Conservation (phyloP, 805 yeast species). For the Candida peoriensis region DNA sequence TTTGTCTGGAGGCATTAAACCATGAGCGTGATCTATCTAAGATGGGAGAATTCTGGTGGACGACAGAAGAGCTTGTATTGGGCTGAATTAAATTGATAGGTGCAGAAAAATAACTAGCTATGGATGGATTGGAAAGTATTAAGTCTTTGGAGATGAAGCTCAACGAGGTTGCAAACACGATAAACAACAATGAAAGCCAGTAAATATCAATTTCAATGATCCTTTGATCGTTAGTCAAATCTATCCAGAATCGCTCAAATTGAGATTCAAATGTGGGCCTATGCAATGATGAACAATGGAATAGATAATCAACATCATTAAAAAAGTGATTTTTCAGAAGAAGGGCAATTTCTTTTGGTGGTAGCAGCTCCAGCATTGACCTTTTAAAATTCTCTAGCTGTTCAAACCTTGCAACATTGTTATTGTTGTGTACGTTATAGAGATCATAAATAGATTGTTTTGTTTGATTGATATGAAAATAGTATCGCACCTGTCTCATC, state of each 20-base stretch:
- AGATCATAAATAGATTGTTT: background rate
- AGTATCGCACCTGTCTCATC: slow-evolving; percentile 6
- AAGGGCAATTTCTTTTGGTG: slow-evolving; percentile 7
- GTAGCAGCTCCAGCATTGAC: slow-evolving; percentile 9
- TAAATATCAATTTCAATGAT: slow-evolving; percentile 8
- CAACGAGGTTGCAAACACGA: slow-evolving; percentile 10
- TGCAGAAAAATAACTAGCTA: slow-evolving; percentile 3
- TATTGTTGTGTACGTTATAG: slow-evolving; percentile 1
- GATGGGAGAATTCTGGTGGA: too few relatives aligned
- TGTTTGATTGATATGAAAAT: slow-evolving; percentile 1
- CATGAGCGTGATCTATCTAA: slow-evolving; percentile 6
- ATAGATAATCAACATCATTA: slow-evolving; percentile 6
- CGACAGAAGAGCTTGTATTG: too few relatives aligned
- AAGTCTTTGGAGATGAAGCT: slow-evolving; percentile 8
- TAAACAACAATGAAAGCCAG: slow-evolving; percentile 11
- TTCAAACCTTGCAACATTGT: slow-evolving; percentile 3
- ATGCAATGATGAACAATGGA: slow-evolving; percentile 3
- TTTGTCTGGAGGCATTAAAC: slow-evolving; percentile 17
- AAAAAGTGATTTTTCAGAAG: slow-evolving; percentile 14
- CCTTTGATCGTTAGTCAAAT: slow-evolving; percentile 4
- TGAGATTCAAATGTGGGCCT: slow-evolving; percentile 8
- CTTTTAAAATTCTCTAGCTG: slow-evolving; percentile 4
- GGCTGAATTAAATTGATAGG: too few relatives aligned
- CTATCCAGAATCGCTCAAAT: slow-evolving; percentile 13
- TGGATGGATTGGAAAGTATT: slow-evolving; percentile 5